Conservation (phyloP, 2,329 filamentous ascomycete species). For the Fonsecaea nubica region DNA sequence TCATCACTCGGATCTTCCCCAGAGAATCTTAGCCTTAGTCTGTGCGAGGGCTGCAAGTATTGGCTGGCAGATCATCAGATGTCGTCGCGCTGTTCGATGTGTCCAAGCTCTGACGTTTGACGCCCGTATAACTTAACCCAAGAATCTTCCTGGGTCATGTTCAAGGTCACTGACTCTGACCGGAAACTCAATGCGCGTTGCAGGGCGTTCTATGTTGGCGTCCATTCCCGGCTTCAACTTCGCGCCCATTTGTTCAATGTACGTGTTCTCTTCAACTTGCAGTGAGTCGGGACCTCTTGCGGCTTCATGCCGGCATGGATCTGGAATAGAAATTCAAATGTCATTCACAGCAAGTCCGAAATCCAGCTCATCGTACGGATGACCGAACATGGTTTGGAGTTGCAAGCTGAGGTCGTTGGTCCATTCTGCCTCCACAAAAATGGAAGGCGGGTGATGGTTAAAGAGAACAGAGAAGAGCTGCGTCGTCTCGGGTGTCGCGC, state of each 20-base stretch:
- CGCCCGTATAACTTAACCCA: no score
- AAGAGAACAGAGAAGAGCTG: constrained; percentile 5
- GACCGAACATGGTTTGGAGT: not conserved
- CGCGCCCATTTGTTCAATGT: no score
- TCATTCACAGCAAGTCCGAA: not conserved
- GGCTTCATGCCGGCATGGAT: not conserved
- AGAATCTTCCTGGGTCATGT: not conserved
- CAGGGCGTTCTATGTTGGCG: no score
- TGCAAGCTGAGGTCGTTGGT: not conserved
- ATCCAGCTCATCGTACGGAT: not conserved
- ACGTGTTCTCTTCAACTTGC: no score
- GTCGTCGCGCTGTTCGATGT: no score
- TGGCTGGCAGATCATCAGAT: no score
- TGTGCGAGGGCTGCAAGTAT: no score
- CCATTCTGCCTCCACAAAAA: not conserved
- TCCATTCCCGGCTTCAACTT: no score
- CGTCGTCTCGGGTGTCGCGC: constrained; percentile 45
- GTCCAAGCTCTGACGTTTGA: no score
- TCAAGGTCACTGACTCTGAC: not conserved
- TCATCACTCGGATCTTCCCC: no score
- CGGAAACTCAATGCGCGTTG: not conserved
- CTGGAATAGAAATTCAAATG: not conserved
- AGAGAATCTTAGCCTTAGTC: no score
- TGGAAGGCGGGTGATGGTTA: not conserved
- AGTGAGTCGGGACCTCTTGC: no score